phyloP scores from a whole-genome alignment of 306 rosid genomes.

The Castanea sativa region DNA sequence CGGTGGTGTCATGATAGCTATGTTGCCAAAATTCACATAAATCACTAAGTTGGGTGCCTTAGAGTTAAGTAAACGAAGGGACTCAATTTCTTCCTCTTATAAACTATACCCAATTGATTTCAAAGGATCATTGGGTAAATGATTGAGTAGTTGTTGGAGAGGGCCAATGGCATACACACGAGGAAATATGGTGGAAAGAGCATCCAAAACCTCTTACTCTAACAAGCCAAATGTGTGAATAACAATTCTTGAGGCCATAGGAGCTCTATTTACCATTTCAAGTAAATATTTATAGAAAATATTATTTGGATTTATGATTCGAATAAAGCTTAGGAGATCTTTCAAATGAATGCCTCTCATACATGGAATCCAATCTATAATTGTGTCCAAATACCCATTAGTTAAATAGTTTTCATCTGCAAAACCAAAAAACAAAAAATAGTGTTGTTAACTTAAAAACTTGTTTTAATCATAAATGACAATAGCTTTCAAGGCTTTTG shows the following conservation, averaged over 20 bases:
- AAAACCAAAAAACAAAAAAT: too few relatives aligned
- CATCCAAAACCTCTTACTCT: slow-evolving; percentile 1
- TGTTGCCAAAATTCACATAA: not conserved
- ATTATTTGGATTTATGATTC: not conserved
- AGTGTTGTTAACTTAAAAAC: too few relatives aligned
- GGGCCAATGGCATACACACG: not conserved
- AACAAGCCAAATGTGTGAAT: not conserved
- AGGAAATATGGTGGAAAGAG: not conserved
- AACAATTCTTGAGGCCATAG: not conserved
- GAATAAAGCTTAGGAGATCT: too few relatives aligned
- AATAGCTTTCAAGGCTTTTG: too few relatives aligned
- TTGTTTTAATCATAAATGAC: too few relatives aligned
- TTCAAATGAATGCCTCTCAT: too few relatives aligned
- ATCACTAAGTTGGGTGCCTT: not conserved
- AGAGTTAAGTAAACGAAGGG: not conserved
- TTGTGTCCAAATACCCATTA: not conserved
- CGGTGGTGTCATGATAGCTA: too few relatives aligned
- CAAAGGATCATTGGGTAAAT: not conserved
- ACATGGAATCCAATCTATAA: not conserved
- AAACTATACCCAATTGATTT: not conserved
- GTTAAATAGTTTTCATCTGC: slow-evolving; percentile 8
- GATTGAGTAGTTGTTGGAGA: not conserved
- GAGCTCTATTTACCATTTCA: not conserved
- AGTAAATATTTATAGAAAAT: not conserved
- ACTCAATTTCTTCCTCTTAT: slow-evolving; percentile 2